A percentile compares a stretch with the other conserved stretches of the same genome.
phyloP scores from a whole-genome alignment of 306 rosid species.

The Ziziphus jujuba region DNA sequence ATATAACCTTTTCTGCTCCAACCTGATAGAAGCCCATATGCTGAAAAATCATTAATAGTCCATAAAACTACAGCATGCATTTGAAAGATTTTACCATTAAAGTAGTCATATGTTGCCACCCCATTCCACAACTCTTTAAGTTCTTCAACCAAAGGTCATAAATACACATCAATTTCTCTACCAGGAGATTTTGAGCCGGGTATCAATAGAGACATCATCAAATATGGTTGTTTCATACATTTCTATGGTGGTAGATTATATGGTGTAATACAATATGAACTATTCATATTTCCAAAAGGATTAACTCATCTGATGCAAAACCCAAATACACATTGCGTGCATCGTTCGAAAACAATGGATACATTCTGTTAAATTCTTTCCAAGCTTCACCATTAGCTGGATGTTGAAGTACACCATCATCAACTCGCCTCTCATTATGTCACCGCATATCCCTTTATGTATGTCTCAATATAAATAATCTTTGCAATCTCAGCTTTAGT shows the following conservation, averaged over 20 bases:
- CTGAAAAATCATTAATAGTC: too few relatives aligned
- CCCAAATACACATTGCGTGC: not conserved
- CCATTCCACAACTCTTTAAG: too few relatives aligned
- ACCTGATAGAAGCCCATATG: too few relatives aligned
- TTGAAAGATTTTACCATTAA: too few relatives aligned
- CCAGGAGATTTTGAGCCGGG: not conserved
- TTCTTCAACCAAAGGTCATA: too few relatives aligned
- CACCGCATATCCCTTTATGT: not conserved
- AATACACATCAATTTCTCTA: too few relatives aligned
- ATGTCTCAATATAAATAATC: not conserved
- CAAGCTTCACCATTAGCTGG: not conserved
- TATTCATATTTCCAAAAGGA: not conserved
- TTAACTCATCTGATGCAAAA: not conserved
- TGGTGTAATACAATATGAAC: not conserved
- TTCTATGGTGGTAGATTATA: constrained; percentile 2
- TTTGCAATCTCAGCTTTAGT: not conserved
- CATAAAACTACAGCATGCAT: too few relatives aligned
- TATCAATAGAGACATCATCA: not conserved
- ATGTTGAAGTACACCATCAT: not conserved
- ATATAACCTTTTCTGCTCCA: too few relatives aligned
- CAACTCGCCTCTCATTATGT: not conserved
- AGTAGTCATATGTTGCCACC: too few relatives aligned
- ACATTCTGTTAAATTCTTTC: not conserved
- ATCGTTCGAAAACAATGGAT: not conserved
- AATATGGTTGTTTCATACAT: not conserved